Evolutionary conservation across 768 basidiomycete genomes (phyloP), one percentile per base, ranked within the genome.

Genomic region (Phanerochaete carnosa): DNA sequence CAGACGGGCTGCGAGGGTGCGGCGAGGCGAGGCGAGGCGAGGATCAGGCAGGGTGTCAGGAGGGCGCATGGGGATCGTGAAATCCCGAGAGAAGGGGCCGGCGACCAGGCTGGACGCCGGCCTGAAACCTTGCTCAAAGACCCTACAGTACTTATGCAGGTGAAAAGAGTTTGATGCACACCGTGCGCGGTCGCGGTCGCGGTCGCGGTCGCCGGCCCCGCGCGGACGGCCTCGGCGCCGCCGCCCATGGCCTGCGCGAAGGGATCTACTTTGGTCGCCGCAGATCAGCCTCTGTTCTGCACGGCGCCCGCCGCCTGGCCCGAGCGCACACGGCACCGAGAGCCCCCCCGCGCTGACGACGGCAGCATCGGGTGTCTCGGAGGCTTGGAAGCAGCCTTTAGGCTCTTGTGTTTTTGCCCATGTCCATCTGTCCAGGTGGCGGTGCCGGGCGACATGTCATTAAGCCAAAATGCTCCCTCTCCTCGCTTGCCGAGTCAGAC

Each of bases 211-310:
- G n/a, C n/a, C n/a, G n/a, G n/a, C n/a, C n/a, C n/a, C n/a, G n/a
- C n/a, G n/a, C n/a, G n/a, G n/a, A n/a, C n/a, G n/a, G n/a, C n/a
- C n/a, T n/a, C n/a, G n/a, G n/a, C n/a, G n/a, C n/a, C n/a, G n/a
- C n/a, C n/a, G n/a, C 39, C 19, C 39, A 43, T 43, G 39, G 39
- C 16, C 39, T 43, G 11, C 39, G n/a, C n/a, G n/a, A n/a, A 13
- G 52, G 52, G 52, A 53, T 53, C 33, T 53, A 32, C 52, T 53
- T 35, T 33, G 52, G 52, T 35, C 29, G 52, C 52, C 52, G 52
- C 52, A 32, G 52, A 32, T 53, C 30, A 32, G 29, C 29, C 26
- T 13, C 11, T 9, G n/a, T 11, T 11, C 49, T 1, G 49, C 49
- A 50, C 5, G 8, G 39, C 16, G 8, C 16, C 8, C 39, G 49